Evolutionary conservation across 495 filamentous ascomycete genomes (phyloP).

Genomic region (Xylona heveae): DNA sequence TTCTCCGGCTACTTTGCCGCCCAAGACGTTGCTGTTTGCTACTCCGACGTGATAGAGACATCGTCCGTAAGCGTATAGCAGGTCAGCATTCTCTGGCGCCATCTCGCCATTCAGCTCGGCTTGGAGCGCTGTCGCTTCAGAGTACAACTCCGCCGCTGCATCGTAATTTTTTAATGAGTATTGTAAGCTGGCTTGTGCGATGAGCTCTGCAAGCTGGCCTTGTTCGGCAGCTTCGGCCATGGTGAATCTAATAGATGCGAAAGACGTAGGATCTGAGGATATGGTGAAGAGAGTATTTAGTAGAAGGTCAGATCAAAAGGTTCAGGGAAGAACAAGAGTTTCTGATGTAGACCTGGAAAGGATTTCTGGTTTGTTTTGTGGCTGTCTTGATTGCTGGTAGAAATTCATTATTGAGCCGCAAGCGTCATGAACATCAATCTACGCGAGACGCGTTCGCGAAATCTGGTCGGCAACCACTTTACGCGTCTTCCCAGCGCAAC

Average conservation of each 20-base stretch:
- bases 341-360: too few species aligned
- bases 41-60: constrained; percentile 83
- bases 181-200: constrained; percentile 36
- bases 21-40: constrained; percentile 83
- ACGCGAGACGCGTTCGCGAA: constrained; percentile 1
- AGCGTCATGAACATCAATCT: too few species aligned
- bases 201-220: constrained; percentile 16
- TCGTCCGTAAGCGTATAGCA: constrained; percentile 85
- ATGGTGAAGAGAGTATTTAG: too few species aligned
- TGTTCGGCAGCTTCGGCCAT: neutral
- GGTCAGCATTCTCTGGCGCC: constrained; percentile 68
- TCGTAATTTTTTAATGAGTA: constrained; percentile 76
- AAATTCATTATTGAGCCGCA: too few species aligned
- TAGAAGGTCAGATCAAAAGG: too few species aligned
- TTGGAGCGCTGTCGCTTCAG: constrained; percentile 74
- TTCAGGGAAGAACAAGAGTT: too few species aligned
- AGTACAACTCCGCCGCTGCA: constrained; percentile 66
- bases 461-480: neutral
- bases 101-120: constrained; percentile 83
- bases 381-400: too few species aligned
- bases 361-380: too few species aligned
- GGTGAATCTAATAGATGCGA: neutral
- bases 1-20: constrained; percentile 51
- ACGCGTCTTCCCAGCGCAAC: constrained; percentile 2
- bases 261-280: neutral